Conservation (phyloP, 2,329 filamentous ascomycete genomes). For the Colletotrichum spaethianum region DNA sequence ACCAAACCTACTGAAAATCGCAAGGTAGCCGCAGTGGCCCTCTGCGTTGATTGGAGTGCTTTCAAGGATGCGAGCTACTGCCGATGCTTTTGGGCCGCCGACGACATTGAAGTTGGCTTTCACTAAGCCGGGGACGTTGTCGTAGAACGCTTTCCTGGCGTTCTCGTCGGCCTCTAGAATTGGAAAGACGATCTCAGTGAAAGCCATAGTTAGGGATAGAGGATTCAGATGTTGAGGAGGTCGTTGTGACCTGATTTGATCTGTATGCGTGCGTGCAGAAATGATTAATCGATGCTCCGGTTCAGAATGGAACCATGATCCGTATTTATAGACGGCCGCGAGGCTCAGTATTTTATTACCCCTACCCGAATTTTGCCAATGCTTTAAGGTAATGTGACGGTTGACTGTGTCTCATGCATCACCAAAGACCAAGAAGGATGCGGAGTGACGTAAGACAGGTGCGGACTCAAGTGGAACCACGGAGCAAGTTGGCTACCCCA, state of each 20-base stretch:
- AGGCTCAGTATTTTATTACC: background rate
- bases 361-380: background rate
- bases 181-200: slow-evolving; percentile 19
- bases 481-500: background rate
- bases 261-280: background rate
- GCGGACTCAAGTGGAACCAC: slow-evolving; percentile 17
- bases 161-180: background rate
- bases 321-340: background rate
- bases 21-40: slow-evolving; percentile 11
- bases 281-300: background rate
- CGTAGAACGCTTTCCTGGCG: background rate
- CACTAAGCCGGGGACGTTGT: background rate
- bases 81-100: background rate
- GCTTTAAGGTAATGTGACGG: no score
- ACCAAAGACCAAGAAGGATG: background rate
- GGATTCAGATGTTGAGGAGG: no score
- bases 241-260: background rate
- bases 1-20: slow-evolving; percentile 2
- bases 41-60: slow-evolving; percentile 11
- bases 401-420: background rate
- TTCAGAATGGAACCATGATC: no score
- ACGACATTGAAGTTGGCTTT: background rate
- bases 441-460: background rate
- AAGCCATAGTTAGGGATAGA: background rate
- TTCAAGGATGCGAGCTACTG: slow-evolving; percentile 14